Evolutionary conservation across 78 protist species (phyloP).

Genomic region (Planoprotostelium fungivorum): DNA sequence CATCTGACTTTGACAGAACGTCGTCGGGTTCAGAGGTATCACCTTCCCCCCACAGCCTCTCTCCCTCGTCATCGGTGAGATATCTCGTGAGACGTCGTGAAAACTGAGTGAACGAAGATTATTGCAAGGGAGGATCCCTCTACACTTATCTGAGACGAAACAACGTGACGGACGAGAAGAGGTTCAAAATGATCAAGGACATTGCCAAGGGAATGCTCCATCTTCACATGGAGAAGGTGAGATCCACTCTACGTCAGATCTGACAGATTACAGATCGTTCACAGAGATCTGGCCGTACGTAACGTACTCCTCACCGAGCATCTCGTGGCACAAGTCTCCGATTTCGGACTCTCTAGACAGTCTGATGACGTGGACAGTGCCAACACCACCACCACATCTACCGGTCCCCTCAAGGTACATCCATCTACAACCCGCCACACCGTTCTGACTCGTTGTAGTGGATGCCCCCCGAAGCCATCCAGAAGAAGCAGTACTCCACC

Average conservation of each 20-base stretch:
- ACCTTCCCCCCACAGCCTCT: not conserved
- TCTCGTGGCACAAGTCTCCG: not conserved
- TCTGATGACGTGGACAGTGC: not conserved
- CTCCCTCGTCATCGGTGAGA: not conserved
- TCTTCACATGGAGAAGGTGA: slow-evolving; percentile 1
- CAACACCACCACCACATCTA: not conserved
- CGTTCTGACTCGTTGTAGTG: no score
- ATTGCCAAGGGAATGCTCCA: not conserved
- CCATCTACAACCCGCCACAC: no score
- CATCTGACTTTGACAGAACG: not conserved
- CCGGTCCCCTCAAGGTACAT: not conserved
- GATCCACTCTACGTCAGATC: not conserved
- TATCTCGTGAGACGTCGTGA: not conserved
- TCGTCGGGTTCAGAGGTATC: not conserved
- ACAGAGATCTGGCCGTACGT: not conserved
- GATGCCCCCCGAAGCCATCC: not conserved
- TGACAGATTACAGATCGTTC: not conserved
- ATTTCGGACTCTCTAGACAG: not conserved
- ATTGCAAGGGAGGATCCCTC: not conserved
- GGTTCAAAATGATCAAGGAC: not conserved
- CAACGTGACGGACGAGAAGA: not conserved
- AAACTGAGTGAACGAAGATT: not conserved
- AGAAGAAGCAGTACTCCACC: not conserved
- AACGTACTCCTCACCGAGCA: not conserved
- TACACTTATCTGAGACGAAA: not conserved